Conservation (phyloP, 2,329 filamentous ascomycete genomes). For the Apiospora marii region DNA sequence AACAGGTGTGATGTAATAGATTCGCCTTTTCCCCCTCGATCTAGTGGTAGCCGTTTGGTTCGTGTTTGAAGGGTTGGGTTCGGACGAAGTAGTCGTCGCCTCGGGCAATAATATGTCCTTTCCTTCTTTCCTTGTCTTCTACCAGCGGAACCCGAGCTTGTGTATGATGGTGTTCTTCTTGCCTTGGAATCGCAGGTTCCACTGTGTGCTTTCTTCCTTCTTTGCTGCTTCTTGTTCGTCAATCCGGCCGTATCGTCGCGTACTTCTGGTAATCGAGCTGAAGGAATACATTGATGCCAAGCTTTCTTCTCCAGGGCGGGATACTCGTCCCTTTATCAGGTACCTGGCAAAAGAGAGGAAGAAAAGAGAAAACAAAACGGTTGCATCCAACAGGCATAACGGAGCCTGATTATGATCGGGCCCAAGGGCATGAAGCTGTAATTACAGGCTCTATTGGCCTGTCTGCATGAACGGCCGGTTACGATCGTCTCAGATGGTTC, state of each 20-base stretch:
- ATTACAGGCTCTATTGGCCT: not conserved
- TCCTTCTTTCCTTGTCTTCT: not conserved
- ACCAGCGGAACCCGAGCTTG: not conserved
- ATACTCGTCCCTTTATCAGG: not conserved
- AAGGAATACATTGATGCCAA: slow-evolving; percentile 19
- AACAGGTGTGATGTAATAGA: not conserved
- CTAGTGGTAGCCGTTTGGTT: not conserved
- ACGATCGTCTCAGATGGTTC: slow-evolving; percentile 1
- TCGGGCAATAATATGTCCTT: not conserved
- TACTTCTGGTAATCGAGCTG: not conserved
- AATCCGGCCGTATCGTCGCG: not conserved
- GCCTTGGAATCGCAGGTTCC: not conserved
- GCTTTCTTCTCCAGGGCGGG: not conserved
- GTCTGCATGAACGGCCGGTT: not conserved
- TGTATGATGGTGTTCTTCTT: not conserved
- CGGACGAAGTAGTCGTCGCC: slow-evolving; percentile 4
- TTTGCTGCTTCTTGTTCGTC: not conserved
- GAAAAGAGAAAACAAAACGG: not conserved
- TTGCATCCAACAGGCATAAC: too few species aligned
- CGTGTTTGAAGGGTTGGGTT: not conserved
- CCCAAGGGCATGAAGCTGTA: not conserved
- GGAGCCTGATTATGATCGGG: not conserved
- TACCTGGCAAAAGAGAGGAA: not conserved
- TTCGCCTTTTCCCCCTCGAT: not conserved
- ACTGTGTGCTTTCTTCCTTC: not conserved